These are phyloP conservation scores for Neoboletus subvelutipes DNA, from an alignment of 768 basidiomycete genomes.

Conservation along the genomic window DNA sequence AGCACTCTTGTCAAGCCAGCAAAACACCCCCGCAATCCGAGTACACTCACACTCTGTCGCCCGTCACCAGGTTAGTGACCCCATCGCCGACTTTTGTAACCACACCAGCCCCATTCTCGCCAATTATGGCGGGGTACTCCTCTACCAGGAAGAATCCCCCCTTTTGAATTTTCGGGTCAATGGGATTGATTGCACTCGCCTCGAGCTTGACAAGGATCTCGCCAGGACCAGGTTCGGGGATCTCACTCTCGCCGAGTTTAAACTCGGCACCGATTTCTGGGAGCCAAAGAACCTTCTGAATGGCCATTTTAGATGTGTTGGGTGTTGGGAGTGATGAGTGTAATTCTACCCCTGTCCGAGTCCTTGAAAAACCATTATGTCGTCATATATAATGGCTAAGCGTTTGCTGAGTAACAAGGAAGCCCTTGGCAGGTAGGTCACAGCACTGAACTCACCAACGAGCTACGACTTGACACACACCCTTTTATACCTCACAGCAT, in stretches of 20 bases:
- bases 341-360: constrained; percentile 1
- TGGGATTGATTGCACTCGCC: constrained; percentile 45
- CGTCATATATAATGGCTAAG: background rate
- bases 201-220: constrained; percentile 44
- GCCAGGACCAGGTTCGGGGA: constrained; percentile 39
- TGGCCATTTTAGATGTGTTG: constrained; percentile 1
- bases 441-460: background rate
- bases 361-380: background rate
- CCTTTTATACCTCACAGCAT: no score
- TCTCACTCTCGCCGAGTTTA: constrained; percentile 7
- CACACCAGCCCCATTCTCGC: constrained; percentile 38
- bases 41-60: constrained; percentile 37
- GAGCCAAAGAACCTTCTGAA: constrained; percentile 21
- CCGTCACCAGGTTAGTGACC: constrained; percentile 33
- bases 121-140: constrained; percentile 38
- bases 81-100: constrained; percentile 37
- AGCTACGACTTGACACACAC: no score
- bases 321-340: background rate
- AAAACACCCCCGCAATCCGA: background rate
- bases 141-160: constrained; percentile 20
- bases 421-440: background rate
- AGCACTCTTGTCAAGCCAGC: background rate
- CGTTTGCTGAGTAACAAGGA: background rate
- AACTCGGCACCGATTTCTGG: constrained; percentile 11
- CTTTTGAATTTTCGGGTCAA: constrained; percentile 31